Evolutionary conservation across 1,284 basidiomycete species (phyloP), one percentile per base, ranked within the genome.

Genomic region (Ceratobasidium sp.): DNA sequence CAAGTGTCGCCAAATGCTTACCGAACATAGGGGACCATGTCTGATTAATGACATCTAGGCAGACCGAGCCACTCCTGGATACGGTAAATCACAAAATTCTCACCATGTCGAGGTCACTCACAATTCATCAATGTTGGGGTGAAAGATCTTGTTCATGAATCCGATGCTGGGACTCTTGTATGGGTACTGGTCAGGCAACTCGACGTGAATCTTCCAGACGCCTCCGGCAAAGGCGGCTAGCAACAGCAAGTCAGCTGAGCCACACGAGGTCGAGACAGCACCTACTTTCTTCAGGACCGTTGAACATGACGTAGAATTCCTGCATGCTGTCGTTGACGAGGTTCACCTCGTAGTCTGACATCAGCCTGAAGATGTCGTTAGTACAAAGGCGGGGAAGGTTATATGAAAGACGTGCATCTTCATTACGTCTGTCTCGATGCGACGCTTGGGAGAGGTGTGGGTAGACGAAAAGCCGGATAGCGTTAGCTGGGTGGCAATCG

Each of bases 121-220:
- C 94, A 97, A 85, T 84, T 98, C 97, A 84, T 98, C 96, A 82
- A 98, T 98, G 83, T 98, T 99, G 11, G 97, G 97, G 82, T 99
- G 97, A 84, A 98, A 99, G 83, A 99, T 99, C 92, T 98, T 98
- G 90, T 99, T 99, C 95, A 98, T 97, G 86, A 99, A 99, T 0
- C 97, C 97, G 81, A 99, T 99, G 82, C 95, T 97, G 1, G 98
- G 97, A 44, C 95, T 97, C 85, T 99, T 99, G 91, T 94, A 99
- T 0, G 97, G 98, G 83, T 99, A 99, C 84, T 98, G 95, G 82
- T 99, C 96, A 3, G 98, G 97, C n/a, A 99, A 88, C 83, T 99
- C 98, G 77, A 99, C 98, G 82, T 99, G 98, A 78, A 99, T 97
- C 89, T 97, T 98, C 97, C 97, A 99, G 61, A 97, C 94, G 57